Evolutionary conservation across 805 yeast genomes (phyloP).

Genomic region (Wickerhamiella lipophila): DNA sequence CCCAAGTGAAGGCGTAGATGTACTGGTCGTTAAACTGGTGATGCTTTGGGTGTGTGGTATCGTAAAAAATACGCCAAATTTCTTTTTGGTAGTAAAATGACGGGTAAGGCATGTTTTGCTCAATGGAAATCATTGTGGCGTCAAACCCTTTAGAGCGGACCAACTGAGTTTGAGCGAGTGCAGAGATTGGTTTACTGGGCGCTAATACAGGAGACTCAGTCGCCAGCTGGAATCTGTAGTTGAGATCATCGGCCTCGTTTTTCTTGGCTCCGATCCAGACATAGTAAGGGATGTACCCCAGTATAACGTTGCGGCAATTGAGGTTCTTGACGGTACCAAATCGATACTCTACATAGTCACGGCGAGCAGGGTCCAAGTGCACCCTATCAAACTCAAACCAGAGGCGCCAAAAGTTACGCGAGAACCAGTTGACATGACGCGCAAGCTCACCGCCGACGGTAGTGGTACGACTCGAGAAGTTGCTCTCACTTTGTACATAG

Average conservation of each 20-base stretch:
- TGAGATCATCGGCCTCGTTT: constrained; percentile 35
- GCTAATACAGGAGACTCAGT: constrained; percentile 74
- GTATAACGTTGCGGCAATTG: constrained; percentile 47
- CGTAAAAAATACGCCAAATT: constrained; percentile 68
- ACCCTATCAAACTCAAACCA: constrained; percentile 84
- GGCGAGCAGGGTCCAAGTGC: constrained; percentile 63
- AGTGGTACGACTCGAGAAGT: constrained; percentile 53
- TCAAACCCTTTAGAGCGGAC: constrained; percentile 50
- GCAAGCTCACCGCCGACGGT: constrained; percentile 62
- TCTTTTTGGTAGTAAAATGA: constrained; percentile 67
- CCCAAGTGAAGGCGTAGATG: constrained; percentile 85
- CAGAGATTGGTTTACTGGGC: constrained; percentile 30
- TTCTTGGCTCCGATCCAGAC: constrained; percentile 73
- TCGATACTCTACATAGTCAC: constrained; percentile 70
- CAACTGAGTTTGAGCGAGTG: constrained; percentile 1
- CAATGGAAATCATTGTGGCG: constrained; percentile 52
- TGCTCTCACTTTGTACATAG: constrained; percentile 59
- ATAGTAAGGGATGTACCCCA: constrained; percentile 71
- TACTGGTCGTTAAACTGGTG: constrained; percentile 65
- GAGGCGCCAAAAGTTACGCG: constrained; percentile 69
- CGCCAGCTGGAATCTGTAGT: constrained; percentile 52
- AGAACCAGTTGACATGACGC: constrained; percentile 64
- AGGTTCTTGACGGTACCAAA: constrained; percentile 71
- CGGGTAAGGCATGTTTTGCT: constrained; percentile 62
- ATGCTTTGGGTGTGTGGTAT: constrained; percentile 54